phyloP scores from a whole-genome alignment of 129 eudicot genomes.

The Flaveria brownii region DNA sequence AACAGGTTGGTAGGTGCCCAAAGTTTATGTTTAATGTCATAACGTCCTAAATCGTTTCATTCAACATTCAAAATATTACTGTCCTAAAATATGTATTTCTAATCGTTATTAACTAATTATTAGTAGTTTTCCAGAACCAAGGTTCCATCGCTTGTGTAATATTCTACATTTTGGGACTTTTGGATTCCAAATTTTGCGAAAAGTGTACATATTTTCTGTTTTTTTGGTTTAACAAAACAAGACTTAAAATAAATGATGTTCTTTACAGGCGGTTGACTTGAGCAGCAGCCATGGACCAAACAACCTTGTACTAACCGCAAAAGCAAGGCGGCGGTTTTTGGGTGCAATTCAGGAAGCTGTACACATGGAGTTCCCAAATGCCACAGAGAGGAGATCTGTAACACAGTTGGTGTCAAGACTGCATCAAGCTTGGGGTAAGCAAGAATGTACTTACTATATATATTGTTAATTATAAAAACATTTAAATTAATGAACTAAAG shows the following conservation, averaged over 20 bases:
- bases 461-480: neutral
- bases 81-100: neutral
- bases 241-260: neutral
- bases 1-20: neutral
- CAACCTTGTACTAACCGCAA: constrained; percentile 49
- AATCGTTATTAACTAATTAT: neutral
- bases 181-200: neutral
- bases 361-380: constrained; percentile 49
- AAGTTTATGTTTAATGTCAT: neutral
- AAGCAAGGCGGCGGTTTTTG: constrained; percentile 53
- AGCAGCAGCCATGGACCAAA: constrained; percentile 58
- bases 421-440: constrained; percentile 77
- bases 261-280: constrained; percentile 61
- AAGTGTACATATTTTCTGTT: neutral
- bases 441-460: neutral
- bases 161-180: neutral
- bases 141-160: neutral
- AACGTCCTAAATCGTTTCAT: neutral
- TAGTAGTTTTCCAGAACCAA: neutral
- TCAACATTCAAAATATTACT: neutral
- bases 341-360: constrained; percentile 64
- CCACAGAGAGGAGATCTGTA: constrained; percentile 58
- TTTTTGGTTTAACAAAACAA: neutral
- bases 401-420: constrained; percentile 54
- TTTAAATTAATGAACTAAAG: neutral